Evolutionary conservation across 352 stramenopile species (phyloP), one percentile per base, ranked within the genome.

Genomic region (Thraustochytrium sp.): DNA sequence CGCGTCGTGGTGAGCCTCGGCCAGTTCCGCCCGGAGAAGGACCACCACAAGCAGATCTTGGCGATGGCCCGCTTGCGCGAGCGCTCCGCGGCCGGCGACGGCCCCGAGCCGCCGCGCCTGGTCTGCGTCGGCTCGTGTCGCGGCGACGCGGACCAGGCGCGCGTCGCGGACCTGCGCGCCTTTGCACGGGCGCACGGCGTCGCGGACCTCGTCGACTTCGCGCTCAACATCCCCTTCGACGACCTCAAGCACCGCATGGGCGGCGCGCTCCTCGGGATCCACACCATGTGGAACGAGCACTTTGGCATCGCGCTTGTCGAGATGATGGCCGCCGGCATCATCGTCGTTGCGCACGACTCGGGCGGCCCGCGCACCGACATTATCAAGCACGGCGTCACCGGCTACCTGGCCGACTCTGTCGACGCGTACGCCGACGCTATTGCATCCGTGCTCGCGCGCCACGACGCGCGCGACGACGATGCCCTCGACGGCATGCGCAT

Each of bases 271-370:
- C 92, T 99, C 26, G 97, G 97, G 2, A 86, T 99, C 5, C 97
- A 99, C 89, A 99, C 96, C 18, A 99, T 99, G 97, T 98, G 96
- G 90, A 98, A 99, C 78, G 97, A 99, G 87, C 97, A 99, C 88
- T 99, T 99, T 90, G 97, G 97, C 8, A 99, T 99, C 87, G 96
- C 95, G 62, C 95, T 99, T 40, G 97, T 99, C 53, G 97, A 99
- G 90, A 99, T 99, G 95, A 98, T 99, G 94, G 93, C 88, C 31
- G 38, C 77, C 29, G 55, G 64, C 37, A 31, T 99, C 74, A 87
- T 99, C 0, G 91, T 95, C 0, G 88, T 99, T 5, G 97, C 97
- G 3, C 97, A 99, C 89, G 93, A 98, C 86, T 98, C 94, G 5
- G 97, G 96, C 51, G 97, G 97, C 0, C 97, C 97, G 0, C 92